A percentile compares a stretch with the other conserved stretches of the same genome.
phyloP scores from a whole-genome alignment of 2,329 filamentous ascomycete genomes.

The Fusarium metavorans region DNA sequence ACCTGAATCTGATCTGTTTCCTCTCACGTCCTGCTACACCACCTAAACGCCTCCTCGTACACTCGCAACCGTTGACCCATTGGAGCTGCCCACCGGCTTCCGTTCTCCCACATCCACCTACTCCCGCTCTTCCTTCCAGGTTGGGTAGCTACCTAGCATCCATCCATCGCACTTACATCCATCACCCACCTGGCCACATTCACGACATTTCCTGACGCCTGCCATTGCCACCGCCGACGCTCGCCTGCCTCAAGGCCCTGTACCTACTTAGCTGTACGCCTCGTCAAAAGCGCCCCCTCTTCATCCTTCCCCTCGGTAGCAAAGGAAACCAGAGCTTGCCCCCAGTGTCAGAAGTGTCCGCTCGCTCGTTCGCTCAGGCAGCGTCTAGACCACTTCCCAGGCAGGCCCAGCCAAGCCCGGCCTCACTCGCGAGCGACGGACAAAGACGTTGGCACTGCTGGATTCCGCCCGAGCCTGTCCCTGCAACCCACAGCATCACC shows the following conservation, averaged over 20 bases:
- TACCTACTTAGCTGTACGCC: background rate
- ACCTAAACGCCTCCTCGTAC: constrained; percentile 35
- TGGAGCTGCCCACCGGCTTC: constrained; percentile 9
- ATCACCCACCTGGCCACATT: constrained; percentile 14
- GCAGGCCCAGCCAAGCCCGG: constrained; percentile 23
- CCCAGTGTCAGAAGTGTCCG: background rate
- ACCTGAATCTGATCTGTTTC: constrained; percentile 28
- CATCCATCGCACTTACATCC: constrained; percentile 19
- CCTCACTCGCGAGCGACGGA: constrained; percentile 32
- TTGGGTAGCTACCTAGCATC: background rate
- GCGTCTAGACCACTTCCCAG: constrained; percentile 20
- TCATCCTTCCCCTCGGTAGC: background rate
- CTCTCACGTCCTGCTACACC: constrained; percentile 30
- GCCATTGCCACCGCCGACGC: constrained; percentile 5
- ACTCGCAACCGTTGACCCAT: constrained; percentile 22
- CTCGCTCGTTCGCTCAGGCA: constrained; percentile 1
- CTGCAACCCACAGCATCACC: constrained; percentile 44
- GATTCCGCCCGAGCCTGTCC: constrained; percentile 43
- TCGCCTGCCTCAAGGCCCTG: background rate
- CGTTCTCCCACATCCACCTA: background rate
- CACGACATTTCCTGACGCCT: constrained; percentile 12
- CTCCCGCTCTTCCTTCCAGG: background rate
- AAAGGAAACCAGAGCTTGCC: background rate
- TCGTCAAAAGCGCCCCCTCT: background rate
- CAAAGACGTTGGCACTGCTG: constrained; percentile 39